These are phyloP conservation scores for Alternaria incomplexa DNA, from an alignment of 2,329 filamentous ascomycete species.

Conservation along the genomic window DNA sequence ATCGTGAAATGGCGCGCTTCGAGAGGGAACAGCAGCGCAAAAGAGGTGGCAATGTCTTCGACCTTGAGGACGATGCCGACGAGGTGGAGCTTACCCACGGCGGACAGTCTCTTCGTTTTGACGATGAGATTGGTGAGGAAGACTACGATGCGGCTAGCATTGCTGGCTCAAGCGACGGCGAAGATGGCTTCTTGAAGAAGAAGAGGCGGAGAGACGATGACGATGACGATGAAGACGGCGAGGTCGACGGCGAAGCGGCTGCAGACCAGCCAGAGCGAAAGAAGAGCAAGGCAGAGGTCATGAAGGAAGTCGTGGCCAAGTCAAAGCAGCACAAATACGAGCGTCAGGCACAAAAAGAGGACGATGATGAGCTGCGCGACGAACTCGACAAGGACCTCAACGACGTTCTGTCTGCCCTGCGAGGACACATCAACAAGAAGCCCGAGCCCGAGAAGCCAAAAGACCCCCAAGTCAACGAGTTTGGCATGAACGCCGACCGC, in stretches of 20 bases:
- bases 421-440: conserved; percentile 60
- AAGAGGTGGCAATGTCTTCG: conserved; percentile 82
- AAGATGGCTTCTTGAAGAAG: conserved; percentile 46
- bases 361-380: conserved; percentile 85
- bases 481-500: conserved; percentile 65
- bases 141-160: conserved; percentile 84
- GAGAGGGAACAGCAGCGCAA: conserved; percentile 84
- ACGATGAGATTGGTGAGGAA: conserved; percentile 61
- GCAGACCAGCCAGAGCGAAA: conserved; percentile 76
- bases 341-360: conserved; percentile 88
- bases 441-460: conserved; percentile 50
- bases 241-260: conserved; percentile 33
- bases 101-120: conserved; percentile 74
- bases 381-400: conserved; percentile 84
- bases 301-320: conserved; percentile 97
- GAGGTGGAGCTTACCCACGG: conserved; percentile 80
- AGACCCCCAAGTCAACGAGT: conserved; percentile 47
- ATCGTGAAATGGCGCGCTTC: conserved; percentile 90
- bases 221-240: conserved; percentile 58
- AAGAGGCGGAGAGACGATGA: conserved; percentile 57
- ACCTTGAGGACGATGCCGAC: conserved; percentile 81
- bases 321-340: conserved; percentile 96
- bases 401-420: conserved; percentile 75
- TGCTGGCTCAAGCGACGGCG: conserved; percentile 53
- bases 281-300: conserved; percentile 95